Evolutionary conservation across 345 rosid species (phyloP), one percentile per base, ranked within the genome.

Genomic region (Euphorbia tirucalli): DNA sequence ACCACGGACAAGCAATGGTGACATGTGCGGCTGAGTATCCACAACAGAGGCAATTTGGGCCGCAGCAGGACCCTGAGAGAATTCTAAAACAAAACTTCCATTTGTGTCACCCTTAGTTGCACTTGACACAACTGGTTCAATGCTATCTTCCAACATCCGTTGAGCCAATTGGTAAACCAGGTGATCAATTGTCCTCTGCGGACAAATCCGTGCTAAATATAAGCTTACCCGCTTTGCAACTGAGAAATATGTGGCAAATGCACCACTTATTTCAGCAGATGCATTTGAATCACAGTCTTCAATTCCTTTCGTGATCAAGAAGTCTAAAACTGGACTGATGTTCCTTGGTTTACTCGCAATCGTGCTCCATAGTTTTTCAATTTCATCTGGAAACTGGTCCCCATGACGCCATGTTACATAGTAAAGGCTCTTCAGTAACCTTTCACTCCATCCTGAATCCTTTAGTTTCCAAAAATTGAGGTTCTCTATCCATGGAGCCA

Each of bases 401-500:
- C 97, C 99, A 48, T 95, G 99, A 55, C 99, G 85, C 98, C 96
- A 90, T 18, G 99, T 95, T 69, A 95, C 99, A 68, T 95, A 95
- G 80, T 95, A 95, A 76, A 95, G 98, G 79, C 98, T 92, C 87
- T 95, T 95, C 54, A 95, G 76, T 82, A 90, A 81, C 79, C 99
- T 87, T 70, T 92, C 98, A 83, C 96, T 88, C 99, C 99, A 95
- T 75, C 98, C 98, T 0, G 99, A 90, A 75, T 95, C 99, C 87
- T 90, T 95, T 71, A 92, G 96, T 85, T 90, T 95, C 98, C 98
- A 95, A 82, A 95, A 90, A 78, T 95, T 90, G 65, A 95, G 96
- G 67, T 95, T 95, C 83, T 95, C 99, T 81, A 95, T 95, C 98
- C 99, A 95, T 28, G 99, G 99, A 81, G 99, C 99, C 99, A 95